Percentiles rank a stretch among this genome's conserved stretches.
Evolutionary conservation across 1,284 basidiomycete genomes (phyloP).

Genomic region (Sphagnurus paluster): DNA sequence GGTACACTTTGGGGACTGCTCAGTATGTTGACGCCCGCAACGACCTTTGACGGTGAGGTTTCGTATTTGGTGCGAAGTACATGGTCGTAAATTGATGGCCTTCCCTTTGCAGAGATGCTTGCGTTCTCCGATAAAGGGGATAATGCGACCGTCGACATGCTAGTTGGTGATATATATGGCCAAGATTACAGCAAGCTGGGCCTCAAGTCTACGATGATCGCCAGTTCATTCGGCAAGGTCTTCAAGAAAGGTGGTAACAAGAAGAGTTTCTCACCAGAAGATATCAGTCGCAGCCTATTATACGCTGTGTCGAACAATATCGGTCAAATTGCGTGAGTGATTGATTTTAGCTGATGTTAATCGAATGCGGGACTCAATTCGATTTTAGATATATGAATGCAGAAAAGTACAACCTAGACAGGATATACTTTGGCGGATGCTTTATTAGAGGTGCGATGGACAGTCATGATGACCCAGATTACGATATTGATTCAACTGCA

Average conservation of each 20-base stretch:
- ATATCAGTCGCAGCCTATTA: constrained; percentile 92
- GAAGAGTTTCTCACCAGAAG: constrained; percentile 83
- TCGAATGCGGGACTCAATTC: constrained; percentile 11
- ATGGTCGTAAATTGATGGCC: constrained; percentile 12
- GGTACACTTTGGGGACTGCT: constrained; percentile 99
- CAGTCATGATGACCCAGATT: constrained; percentile 6
- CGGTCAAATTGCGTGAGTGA: constrained; percentile 97
- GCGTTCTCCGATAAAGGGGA: constrained; percentile 91
- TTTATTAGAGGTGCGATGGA: constrained; percentile 88
- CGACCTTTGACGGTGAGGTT: constrained; percentile 88
- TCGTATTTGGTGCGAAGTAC: constrained; percentile 9
- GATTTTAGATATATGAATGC: constrained; percentile 93
- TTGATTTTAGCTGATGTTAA: constrained; percentile 18
- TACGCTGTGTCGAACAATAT: constrained; percentile 99
- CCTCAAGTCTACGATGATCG: constrained; percentile 96
- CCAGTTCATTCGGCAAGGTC: constrained; percentile 98
- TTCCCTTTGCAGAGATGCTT: constrained; percentile 81
- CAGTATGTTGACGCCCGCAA: constrained; percentile 93
- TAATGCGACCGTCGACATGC: constrained; percentile 96
- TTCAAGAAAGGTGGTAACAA: constrained; percentile 87
- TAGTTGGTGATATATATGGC: constrained; percentile 99
- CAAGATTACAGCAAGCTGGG: constrained; percentile 93
- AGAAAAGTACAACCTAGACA: constrained; percentile 95
- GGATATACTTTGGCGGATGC: constrained; percentile 99
- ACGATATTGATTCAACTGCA: constrained; percentile 30